Evolutionary conservation across 1,284 basidiomycete genomes (phyloP), one percentile per base, ranked within the genome.

Genomic region (Leccinum fuscescens): DNA sequence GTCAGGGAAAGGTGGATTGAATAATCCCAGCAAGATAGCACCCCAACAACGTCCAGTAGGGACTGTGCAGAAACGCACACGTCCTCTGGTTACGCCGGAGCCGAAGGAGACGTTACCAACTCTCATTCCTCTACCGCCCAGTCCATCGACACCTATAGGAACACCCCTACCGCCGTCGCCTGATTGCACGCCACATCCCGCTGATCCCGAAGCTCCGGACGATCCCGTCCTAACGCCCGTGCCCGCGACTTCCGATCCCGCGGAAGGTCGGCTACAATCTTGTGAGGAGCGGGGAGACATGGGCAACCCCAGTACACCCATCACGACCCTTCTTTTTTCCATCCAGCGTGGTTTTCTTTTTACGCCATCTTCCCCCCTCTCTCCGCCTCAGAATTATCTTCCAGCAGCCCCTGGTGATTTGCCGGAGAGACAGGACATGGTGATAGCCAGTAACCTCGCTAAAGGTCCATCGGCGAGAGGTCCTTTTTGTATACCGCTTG

Each of bases 341-440:
- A 91, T 90, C 61, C 81, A 90, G 65, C 81, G 78, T 24, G 88
- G 87, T 14, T 91, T 90, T 71, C 70, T 86, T 31, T 82, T 83
- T 65, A 85, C 86, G 6, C 86, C 86, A 17, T 77, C 77, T 27
- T 80, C 81, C 2, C 84, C 85, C 3, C 74, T 86, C 37, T 86
- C 85, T 3, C 85, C 85, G 20, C 80, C 83, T 15, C 77, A 81
- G 55, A 77, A 78, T 31, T 84, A 86, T 63, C 69, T 80, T 31
- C 64, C 60, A 51, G 33, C 58, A 42, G 35, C 14, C 8, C 31
- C 53, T 4, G 58, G 57, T 24, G 39, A 57, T n/a, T 49, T 65
- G 58, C 54, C 69, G 64, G 61, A 60, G 15, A 67, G 66, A 39
- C 78, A 66, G 37, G 57, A 56, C 22, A 5, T 52, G 6, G 22